These are phyloP conservation scores for Eucalyptus cloeziana DNA, from an alignment of 345 rosid genomes.

Conservation along the genomic window DNA sequence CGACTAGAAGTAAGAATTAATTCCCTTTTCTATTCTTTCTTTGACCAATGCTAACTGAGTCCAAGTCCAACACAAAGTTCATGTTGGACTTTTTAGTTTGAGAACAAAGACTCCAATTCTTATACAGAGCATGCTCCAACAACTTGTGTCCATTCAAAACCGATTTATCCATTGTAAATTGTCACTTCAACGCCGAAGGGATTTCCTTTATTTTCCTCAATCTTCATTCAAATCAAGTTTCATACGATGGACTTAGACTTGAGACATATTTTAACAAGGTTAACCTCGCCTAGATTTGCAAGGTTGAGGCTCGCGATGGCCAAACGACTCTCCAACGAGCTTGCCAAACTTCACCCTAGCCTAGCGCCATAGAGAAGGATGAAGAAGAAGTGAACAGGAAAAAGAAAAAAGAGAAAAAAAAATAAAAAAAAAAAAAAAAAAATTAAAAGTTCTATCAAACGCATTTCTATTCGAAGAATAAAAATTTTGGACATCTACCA, in stretches of 20 bases:
- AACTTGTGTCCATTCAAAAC: no score
- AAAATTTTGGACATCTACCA: fast-evolving
- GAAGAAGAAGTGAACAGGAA: fast-evolving
- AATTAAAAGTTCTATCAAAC: no score
- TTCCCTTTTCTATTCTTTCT: no score
- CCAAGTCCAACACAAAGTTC: no score
- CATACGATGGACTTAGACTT: fast-evolving
- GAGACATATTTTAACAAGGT: no score
- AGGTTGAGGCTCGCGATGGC: fast-evolving
- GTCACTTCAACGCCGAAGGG: no score
- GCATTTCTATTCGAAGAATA: fast-evolving
- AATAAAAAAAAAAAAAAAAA: no score
- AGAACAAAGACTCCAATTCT: no score
- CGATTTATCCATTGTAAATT: fast-evolving
- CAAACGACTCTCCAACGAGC: fast-evolving
- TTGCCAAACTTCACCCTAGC: fast-evolving
- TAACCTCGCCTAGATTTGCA: fast-evolving
- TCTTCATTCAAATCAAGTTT: fast-evolving
- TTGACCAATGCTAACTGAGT: fast-evolving
- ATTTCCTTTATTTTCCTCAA: no score
- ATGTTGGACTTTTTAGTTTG: no score
- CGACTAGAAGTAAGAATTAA: no score
- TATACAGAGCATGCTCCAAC: fast-evolving
- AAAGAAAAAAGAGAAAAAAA: no score
- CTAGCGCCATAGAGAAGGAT: fast-evolving